Evolutionary conservation across 225 moss, liverwort and hornwort genomes (phyloP), one percentile per base, ranked within the genome.

Genomic region (Marchantia polymorpha): DNA sequence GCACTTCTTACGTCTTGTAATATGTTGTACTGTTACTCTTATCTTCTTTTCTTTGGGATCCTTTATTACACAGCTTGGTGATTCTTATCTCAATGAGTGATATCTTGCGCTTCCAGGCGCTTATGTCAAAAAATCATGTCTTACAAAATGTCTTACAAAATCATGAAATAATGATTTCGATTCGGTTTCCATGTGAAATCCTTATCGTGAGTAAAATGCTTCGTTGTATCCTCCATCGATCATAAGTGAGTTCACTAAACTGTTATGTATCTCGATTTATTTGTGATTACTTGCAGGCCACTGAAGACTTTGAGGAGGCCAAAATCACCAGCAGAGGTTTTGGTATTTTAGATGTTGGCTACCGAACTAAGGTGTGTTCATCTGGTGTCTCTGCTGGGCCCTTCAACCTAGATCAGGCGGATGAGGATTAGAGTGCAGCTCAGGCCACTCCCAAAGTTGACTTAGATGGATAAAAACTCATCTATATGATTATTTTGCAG

Each of bases 301-400:
- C 88, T 16, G 94, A 97, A 75, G 93, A 91, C 71, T 97, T 93
- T 78, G 96, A 91, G 78, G 96, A 97, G 80, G 89, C 91, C 71
- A 91, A 84, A 80, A 92, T 97, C 52, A 89, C 92, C 17, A 93
- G 91, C 86, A 92, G 96, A 86, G 96, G 96, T 13, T 97, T 94
- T 73, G 96, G 96, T 47, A 97, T 97, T 74, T 82, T 97, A 69
- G 96, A 97, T 73, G 92, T 97, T 52, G 96, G 94, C 22, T 97
- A 92, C 74, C 86, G 92, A 78, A 91, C 92, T 11, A 86, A 91
- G 91, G 92, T 93, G 72, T 13, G 50, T 65, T 12, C n/a, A 12
- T 56, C 12, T 15, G 52, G 25, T 29, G 13, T 73, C 23, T 61
- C 53, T 48, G 26, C 14, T 30, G 17, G 26, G 12, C 7, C 25